These are phyloP conservation scores for Artemisia argyi DNA, from an alignment of 129 eudicot genomes.

Conservation along the genomic window DNA sequence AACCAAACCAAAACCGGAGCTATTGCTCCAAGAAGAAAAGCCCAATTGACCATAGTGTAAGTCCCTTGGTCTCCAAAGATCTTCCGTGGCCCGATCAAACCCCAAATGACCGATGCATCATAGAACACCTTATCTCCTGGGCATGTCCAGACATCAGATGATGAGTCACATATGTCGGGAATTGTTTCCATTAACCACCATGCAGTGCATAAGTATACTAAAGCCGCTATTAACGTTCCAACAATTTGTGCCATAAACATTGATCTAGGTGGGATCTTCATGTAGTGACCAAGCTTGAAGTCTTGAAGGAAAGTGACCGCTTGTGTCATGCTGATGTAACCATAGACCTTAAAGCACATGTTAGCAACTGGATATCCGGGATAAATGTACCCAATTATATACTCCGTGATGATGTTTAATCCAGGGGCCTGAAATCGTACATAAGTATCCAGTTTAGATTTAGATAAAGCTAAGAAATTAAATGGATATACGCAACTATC, in stretches of 20 bases:
- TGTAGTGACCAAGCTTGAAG: conserved; percentile 91
- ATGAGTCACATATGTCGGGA: conserved; percentile 60
- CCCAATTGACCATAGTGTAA: conserved; percentile 75
- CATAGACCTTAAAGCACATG: conserved; percentile 98
- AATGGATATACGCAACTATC: no score
- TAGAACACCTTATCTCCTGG: conserved; percentile 76
- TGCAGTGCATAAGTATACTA: conserved; percentile 74
- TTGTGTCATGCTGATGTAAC: conserved; percentile 92
- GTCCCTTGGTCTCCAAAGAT: conserved; percentile 84
- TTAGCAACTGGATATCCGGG: conserved; percentile 99
- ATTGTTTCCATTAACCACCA: conserved; percentile 93
- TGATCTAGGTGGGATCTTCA: conserved; percentile 86
- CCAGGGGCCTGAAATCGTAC: conserved; percentile 69
- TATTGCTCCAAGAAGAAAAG: conserved; percentile 72
- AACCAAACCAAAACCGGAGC: conserved; percentile 89
- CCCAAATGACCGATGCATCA: conserved; percentile 93
- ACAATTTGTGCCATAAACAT: conserved; percentile 95
- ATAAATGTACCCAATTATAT: conserved; percentile 89
- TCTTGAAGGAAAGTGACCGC: conserved; percentile 87
- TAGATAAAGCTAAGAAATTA: background rate
- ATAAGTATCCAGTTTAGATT: background rate
- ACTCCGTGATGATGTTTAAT: conserved; percentile 87
- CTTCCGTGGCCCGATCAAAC: conserved; percentile 81
- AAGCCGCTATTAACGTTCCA: conserved; percentile 65
- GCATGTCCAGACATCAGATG: conserved; percentile 79